phyloP scores from a whole-genome alignment of 805 yeast genomes.

The Lipomyces spencermartinsiae region DNA sequence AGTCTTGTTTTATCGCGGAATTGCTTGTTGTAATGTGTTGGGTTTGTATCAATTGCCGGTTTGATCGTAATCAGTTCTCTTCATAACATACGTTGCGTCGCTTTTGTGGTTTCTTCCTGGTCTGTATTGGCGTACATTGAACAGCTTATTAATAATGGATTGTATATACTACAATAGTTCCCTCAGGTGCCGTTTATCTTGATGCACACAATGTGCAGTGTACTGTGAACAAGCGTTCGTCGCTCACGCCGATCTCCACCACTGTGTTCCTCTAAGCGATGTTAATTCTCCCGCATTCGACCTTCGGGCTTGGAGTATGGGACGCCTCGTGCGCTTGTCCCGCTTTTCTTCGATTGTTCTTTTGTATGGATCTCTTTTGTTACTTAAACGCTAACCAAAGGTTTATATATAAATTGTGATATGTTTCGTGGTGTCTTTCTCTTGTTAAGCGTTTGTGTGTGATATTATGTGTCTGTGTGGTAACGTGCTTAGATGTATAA shows the following conservation, averaged over 20 bases:
- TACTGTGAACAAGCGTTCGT: not conserved
- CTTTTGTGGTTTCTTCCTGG: not conserved
- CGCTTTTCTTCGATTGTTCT: not conserved
- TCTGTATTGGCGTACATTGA: constrained; percentile 8
- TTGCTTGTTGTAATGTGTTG: constrained; percentile 9
- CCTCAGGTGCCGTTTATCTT: not conserved
- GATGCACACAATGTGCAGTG: not conserved
- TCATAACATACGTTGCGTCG: not conserved
- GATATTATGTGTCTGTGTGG: not conserved
- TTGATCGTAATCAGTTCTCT: constrained; percentile 8
- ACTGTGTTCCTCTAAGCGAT: constrained; percentile 1
- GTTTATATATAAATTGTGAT: not conserved
- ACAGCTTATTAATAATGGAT: constrained; percentile 9
- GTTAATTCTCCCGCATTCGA: not conserved
- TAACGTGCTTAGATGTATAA: not conserved
- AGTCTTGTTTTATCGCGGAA: not conserved
- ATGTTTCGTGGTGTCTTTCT: not conserved
- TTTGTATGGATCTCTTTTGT: not conserved
- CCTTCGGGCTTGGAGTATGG: not conserved
- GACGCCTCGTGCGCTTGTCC: not conserved
- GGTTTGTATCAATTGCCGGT: not conserved
- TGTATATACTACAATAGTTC: constrained; percentile 10
- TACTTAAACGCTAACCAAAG: not conserved
- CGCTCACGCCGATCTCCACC: not conserved
- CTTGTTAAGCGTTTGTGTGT: not conserved